These are phyloP conservation scores for Floccularia luteovirens DNA, from an alignment of 768 basidiomycete species.

Conservation along the genomic window DNA sequence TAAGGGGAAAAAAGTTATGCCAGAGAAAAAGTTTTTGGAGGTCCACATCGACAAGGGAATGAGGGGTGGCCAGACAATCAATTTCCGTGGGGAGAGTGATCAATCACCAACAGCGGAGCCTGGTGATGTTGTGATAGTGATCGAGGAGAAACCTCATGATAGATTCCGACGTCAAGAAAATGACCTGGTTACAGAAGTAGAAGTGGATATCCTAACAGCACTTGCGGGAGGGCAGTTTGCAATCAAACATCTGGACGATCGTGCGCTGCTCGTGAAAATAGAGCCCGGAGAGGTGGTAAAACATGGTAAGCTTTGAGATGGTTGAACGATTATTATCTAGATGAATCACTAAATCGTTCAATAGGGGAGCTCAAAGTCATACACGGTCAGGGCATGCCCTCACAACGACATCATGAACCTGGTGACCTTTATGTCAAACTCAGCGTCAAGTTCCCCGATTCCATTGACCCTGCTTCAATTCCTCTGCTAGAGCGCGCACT, in stretches of 20 bases:
- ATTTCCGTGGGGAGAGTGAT: constrained; percentile 86
- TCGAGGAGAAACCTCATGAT: constrained; percentile 90
- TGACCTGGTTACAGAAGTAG: constrained; percentile 80
- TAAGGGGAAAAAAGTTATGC: constrained; percentile 90
- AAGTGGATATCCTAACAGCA: constrained; percentile 89
- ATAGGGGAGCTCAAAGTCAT: constrained; percentile 87
- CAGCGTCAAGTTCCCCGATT: constrained; percentile 83
- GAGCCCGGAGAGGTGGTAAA: constrained; percentile 89
- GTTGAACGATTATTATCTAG: constrained; percentile 4
- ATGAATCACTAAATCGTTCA: constrained; percentile 4
- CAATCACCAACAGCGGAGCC: constrained; percentile 84
- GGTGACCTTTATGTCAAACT: constrained; percentile 91
- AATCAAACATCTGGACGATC: constrained; percentile 92
- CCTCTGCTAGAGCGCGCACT: constrained; percentile 78
- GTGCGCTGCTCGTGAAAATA: constrained; percentile 76
- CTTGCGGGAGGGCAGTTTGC: constrained; percentile 87
- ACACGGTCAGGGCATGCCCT: constrained; percentile 96
- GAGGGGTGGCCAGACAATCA: constrained; percentile 89
- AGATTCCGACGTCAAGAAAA: constrained; percentile 85
- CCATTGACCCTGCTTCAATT: constrained; percentile 59
- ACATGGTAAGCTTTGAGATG: constrained; percentile 58
- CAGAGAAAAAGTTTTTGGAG: constrained; percentile 95
- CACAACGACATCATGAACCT: constrained; percentile 93
- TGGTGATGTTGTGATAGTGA: constrained; percentile 90
- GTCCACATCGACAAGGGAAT: constrained; percentile 98